Percentiles rank a stretch among this genome's conserved stretches.
These are phyloP conservation scores for Parachaetomium inaequale DNA, from an alignment of 495 filamentous ascomycete species.

Conservation along the genomic window DNA sequence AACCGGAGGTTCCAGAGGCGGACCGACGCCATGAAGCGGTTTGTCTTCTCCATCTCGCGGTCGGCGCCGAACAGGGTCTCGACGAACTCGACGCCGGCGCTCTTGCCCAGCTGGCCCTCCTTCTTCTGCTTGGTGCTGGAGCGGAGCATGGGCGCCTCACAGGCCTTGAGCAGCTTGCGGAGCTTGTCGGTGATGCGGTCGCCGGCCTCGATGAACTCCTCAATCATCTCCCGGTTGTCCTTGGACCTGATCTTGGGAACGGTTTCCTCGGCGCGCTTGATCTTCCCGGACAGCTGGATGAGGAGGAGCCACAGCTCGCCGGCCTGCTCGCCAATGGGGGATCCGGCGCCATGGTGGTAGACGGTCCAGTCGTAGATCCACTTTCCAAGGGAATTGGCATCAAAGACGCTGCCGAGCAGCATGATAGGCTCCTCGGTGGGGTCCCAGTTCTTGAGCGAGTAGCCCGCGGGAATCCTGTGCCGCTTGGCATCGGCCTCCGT, in stretches of 20 bases:
- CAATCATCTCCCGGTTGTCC: slow-evolving; percentile 75
- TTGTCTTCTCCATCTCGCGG: slow-evolving; percentile 86
- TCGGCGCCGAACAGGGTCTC: slow-evolving; percentile 94
- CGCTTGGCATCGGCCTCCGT: slow-evolving; percentile 80
- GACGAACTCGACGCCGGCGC: slow-evolving; percentile 93
- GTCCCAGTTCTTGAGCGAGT: slow-evolving; percentile 98
- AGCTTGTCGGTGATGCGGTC: slow-evolving; percentile 84
- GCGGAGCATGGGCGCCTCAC: slow-evolving; percentile 83
- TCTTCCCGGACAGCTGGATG: slow-evolving; percentile 93
- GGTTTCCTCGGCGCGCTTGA: slow-evolving; percentile 85
- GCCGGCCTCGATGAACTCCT: slow-evolving; percentile 89
- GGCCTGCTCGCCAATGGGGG: slow-evolving; percentile 86
- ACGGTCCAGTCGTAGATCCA: slow-evolving; percentile 99
- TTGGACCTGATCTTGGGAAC: slow-evolving; percentile 65
- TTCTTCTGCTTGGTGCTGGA: slow-evolving; percentile 56
- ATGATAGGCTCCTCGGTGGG: slow-evolving; percentile 87
- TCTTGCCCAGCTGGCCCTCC: slow-evolving; percentile 79
- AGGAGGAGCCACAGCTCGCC: slow-evolving; percentile 93
- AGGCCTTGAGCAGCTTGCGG: slow-evolving; percentile 80
- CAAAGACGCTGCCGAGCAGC: slow-evolving; percentile 91
- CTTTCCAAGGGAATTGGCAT: slow-evolving; percentile 94
- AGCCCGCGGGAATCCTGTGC: slow-evolving; percentile 82
- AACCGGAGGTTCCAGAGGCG: slow-evolving; percentile 94
- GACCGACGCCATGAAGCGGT: slow-evolving; percentile 89
- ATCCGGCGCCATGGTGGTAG: slow-evolving; percentile 78